Evolutionary conservation across 768 basidiomycete genomes (phyloP), one percentile per base, ranked within the genome.

Genomic region (Boletus reticulatus): DNA sequence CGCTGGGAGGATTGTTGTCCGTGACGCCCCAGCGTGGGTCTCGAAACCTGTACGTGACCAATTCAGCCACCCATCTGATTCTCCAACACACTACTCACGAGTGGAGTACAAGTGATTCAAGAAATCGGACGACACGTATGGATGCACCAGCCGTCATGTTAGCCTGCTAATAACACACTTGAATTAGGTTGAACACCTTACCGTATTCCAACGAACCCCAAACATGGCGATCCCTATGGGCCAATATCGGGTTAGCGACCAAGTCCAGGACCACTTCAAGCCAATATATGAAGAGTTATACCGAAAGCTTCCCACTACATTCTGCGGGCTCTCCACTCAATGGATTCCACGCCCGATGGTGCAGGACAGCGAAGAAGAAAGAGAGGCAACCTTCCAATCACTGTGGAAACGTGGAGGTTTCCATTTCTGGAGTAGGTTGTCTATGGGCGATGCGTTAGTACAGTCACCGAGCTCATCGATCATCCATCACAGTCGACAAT

Each of bases 1-100:
- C 87, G 0, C 83, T 98, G 34, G 95, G 98, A 67, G 96, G 95
- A 98, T 98, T 67, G 95, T 98, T 65, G 92, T 98, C 11, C 85
- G 95, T 55, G n/a, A n/a, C n/a, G n/a, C n/a, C n/a, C n/a, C n/a
- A n/a, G 88, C 88, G 2, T 79, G 77, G n/a, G n/a, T n/a, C n/a
- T n/a, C n/a, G n/a, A n/a, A n/a, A n/a, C n/a, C n/a, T n/a, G n/a
- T n/a, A n/a, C n/a, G n/a, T n/a, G n/a, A n/a, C n/a, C n/a, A n/a
- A n/a, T n/a, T n/a, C n/a, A n/a, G n/a, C n/a, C n/a, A n/a, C n/a
- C n/a, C n/a, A n/a, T n/a, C n/a, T n/a, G n/a, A n/a, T n/a, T n/a
- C n/a, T n/a, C n/a, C n/a, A n/a, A n/a, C n/a, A n/a, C n/a, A n/a
- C n/a, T n/a, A n/a, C n/a, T n/a, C n/a, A n/a, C 61, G 7, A 60